Evolutionary conservation across 352 stramenopile species (phyloP), one percentile per base, ranked within the genome.

Genomic region (Discostella stelligera): DNA sequence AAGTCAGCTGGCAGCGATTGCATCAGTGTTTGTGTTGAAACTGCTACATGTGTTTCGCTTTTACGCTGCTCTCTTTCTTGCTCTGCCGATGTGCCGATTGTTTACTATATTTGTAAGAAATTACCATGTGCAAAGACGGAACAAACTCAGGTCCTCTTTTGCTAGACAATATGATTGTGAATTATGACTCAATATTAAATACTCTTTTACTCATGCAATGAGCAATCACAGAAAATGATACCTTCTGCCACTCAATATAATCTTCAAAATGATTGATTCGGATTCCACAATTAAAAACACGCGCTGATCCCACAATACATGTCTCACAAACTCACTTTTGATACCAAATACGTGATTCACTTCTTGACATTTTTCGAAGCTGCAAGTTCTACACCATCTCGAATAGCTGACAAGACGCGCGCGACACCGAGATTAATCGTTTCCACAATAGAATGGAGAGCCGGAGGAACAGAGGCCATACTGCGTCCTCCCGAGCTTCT

Each of bases 1-100:
- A 11, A 49, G 72, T 23, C 41, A 64, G 32, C 76, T 78, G 49
- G 64, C 87, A 11, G 21, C 11, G 14, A 46, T 58, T 49, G 48
- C 56, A 64, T 71, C 55, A 53, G 46, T 79, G 62, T 53, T 82
- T n/a, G 37, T 77, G 3, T 49, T 75, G 56, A 71, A 58, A 30
- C 82, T 90, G 41, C 64, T 90, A 20, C 80, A 79, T 54, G 54
- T 90, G 2, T 63, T 92, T 14, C 58, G 62, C 58, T 90, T 90
- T 72, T 90, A 92, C 74, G 75, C 84, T 8, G 71, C 60, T n/a
- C 52, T 92, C 0, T 92, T 92, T 61, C 83, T 88, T 44, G 5
- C 64, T 0, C 69, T 92, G 20, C 74, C 80, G 16, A 11, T 79
- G 11, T 18, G 39, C 52, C 71, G 86, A 39, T 69, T 92, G 27